Evolutionary conservation across 2,329 filamentous ascomycete species (phyloP).

Genomic region (Epichloe scottii): DNA sequence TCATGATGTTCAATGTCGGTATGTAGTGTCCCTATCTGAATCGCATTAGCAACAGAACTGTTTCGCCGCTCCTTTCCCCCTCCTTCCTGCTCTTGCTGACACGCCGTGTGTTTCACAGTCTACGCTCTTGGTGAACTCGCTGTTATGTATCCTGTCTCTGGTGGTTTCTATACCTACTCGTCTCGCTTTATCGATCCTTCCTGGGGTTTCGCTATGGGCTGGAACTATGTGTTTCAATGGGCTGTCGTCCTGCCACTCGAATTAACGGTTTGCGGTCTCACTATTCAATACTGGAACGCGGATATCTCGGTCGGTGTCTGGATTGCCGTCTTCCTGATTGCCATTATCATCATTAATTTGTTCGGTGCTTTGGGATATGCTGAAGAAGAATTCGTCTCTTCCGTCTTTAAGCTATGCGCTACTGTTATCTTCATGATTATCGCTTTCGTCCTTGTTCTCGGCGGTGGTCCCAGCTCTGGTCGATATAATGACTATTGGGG

Average conservation of each 20-base stretch:
- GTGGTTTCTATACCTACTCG: conserved; percentile 47
- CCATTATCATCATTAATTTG: conserved; percentile 34
- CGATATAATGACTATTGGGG: conserved; percentile 35
- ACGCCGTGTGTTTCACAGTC: conserved; percentile 17
- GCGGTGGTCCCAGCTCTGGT: conserved; percentile 43
- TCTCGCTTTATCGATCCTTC: conserved; percentile 47
- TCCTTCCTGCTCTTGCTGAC: neutral
- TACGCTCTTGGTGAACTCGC: conserved; percentile 46
- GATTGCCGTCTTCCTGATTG: conserved; percentile 36
- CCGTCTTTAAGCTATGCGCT: conserved; percentile 39
- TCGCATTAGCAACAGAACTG: neutral
- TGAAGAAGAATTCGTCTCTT: conserved; percentile 41
- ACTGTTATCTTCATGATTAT: conserved; percentile 48
- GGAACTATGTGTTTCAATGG: conserved; percentile 38
- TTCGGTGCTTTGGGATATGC: conserved; percentile 37
- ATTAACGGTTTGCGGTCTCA: conserved; percentile 36
- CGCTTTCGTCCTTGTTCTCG: conserved; percentile 44
- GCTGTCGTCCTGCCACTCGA: conserved; percentile 33
- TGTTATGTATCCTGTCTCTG: conserved; percentile 45
- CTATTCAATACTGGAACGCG: conserved; percentile 36
- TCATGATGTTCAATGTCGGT: conserved; percentile 10
- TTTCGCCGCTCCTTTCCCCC: neutral
- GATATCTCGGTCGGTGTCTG: conserved; percentile 33
- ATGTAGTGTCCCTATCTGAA: neutral
- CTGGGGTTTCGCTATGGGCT: conserved; percentile 42